Base-by-base conservation (phyloP, 768 basidiomycete species). In the Aureoboletus auriporus region DNA sequence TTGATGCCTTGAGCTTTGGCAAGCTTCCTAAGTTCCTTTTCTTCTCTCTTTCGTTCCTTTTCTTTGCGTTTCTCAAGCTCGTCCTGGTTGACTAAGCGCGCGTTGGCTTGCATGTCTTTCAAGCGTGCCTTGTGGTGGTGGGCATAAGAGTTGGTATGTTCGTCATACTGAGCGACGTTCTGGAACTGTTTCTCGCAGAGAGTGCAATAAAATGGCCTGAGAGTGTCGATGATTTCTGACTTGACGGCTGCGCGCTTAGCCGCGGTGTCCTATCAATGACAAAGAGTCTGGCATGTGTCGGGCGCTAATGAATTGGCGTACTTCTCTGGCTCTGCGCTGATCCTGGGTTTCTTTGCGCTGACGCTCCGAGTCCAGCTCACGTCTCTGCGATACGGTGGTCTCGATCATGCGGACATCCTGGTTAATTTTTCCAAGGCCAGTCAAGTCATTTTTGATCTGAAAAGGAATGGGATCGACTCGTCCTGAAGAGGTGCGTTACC, bases 181-280 rank as follows among this genome's bases (percentile, higher is more conserved):
- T 83, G 78, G 70, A 91, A 92, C 63, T 93, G 90, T 63, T 91
- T 91, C 52, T 90, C 88, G 70, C 90, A 93, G 16, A 90, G 75
- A 23, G 74, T 68, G 63, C 90, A 93, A 62, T 90, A 91, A 67
- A 92, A 92, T 8, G 86, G 75, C 29, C 76, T 75, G 40, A 92
- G 74, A 5, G 82, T 82, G 41, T 75, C 74, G 1, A 77, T 78
- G 28, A 93, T 80, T 62, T 92, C 86, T 26, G 73, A 75, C 56
- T 81, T 75, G 35, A 90, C 69, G 9, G 84, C 86, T 9, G 74
- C 77, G 52, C 77, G 79, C 42, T 79, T 81, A 11, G 85, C 85
- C 1, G 80, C 86, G 1, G 59, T 54, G 51, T 82, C 81, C 89
- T 90, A 54, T 12, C 47, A 10, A 43, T 14, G 42, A 39, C 6